phyloP scores from a whole-genome alignment of 2,329 filamentous ascomycete species.

The Rachicladosporium sp. region DNA sequence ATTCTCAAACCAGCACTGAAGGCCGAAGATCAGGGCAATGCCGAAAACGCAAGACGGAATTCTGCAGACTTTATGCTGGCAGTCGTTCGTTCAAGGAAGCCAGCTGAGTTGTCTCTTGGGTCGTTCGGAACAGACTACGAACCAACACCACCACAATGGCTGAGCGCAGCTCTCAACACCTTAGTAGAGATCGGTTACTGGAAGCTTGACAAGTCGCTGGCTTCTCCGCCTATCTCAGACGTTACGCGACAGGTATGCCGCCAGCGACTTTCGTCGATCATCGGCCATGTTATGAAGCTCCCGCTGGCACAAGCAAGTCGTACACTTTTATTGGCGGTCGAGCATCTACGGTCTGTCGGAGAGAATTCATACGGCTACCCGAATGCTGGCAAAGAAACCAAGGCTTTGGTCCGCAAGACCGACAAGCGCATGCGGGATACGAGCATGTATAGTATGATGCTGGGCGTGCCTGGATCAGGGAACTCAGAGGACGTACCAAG shows the following conservation, averaged over 20 bases:
- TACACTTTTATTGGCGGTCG: conserved; percentile 1
- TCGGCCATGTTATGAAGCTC: conserved; percentile 36
- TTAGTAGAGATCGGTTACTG: conserved; percentile 26
- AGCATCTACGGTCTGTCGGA: too few relatives aligned
- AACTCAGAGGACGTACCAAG: conserved; percentile 1
- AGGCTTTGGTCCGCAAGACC: conserved; percentile 10
- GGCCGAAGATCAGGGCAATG: conserved; percentile 31
- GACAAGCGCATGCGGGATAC: conserved; percentile 12
- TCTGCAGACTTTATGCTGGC: conserved; percentile 42
- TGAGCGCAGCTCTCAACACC: conserved; percentile 11
- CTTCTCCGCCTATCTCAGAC: conserved; percentile 29
- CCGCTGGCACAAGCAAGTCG: conserved; percentile 13
- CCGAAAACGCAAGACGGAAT: conserved; percentile 34
- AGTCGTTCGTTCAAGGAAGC: conserved; percentile 29
- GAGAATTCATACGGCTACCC: conserved; percentile 4
- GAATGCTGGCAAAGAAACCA: conserved; percentile 8
- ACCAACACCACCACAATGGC: conserved; percentile 14
- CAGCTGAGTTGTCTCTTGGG: conserved; percentile 11
- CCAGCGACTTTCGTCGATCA: conserved; percentile 42
- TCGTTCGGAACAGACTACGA: conserved; percentile 12
- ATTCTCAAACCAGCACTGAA: conserved; percentile 33
- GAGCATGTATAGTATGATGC: conserved; percentile 5
- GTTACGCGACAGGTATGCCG: conserved; percentile 40
- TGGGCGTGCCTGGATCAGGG: too few relatives aligned
- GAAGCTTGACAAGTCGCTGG: conserved; percentile 17